A percentile compares a stretch with the other conserved stretches of the same genome.
phyloP scores from a whole-genome alignment of 108 stramenopile genomes.

The Chaetoceros muelleri region DNA sequence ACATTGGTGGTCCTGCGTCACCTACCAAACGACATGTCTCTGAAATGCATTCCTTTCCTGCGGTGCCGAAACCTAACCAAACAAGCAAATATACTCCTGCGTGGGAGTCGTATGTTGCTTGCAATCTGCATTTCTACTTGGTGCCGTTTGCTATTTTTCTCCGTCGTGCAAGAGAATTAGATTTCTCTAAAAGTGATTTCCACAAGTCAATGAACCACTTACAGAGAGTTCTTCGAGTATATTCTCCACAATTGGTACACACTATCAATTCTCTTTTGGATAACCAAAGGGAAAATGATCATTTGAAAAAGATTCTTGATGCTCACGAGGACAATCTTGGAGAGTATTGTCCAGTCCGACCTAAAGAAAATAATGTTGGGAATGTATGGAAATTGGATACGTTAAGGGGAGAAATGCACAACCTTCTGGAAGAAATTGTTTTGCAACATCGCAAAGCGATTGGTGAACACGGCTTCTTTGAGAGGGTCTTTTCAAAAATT shows the following conservation, averaged over 20 bases:
- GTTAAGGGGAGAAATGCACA: conserved; percentile 36
- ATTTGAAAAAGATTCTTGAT: conserved; percentile 24
- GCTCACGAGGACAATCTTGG: conserved; percentile 46
- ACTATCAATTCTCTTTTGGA: conserved; percentile 43
- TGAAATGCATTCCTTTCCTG: not conserved
- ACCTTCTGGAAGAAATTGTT: conserved; percentile 73
- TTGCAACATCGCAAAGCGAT: conserved; percentile 59
- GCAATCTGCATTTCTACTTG: conserved; percentile 66
- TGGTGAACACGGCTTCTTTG: conserved; percentile 40
- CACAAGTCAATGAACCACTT: conserved; percentile 36
- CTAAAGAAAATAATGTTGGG: not conserved
- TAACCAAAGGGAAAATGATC: conserved; percentile 12
- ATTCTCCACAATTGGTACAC: conserved; percentile 44
- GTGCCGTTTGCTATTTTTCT: conserved; percentile 80
- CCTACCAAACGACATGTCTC: conserved; percentile 1
- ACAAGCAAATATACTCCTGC: conserved; percentile 37
- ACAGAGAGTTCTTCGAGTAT: conserved; percentile 66
- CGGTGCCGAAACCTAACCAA: conserved; percentile 40
- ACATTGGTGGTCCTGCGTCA: conserved; percentile 6
- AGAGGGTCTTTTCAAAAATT: conserved; percentile 36
- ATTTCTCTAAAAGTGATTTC: conserved; percentile 59
- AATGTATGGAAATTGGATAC: not conserved
- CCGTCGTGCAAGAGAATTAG: conserved; percentile 80
- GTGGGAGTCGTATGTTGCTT: conserved; percentile 77
- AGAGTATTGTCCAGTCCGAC: conserved; percentile 36